Evolutionary conservation across 345 rosid genomes (phyloP), one percentile per base, ranked within the genome.

Genomic region (Punica granatum): DNA sequence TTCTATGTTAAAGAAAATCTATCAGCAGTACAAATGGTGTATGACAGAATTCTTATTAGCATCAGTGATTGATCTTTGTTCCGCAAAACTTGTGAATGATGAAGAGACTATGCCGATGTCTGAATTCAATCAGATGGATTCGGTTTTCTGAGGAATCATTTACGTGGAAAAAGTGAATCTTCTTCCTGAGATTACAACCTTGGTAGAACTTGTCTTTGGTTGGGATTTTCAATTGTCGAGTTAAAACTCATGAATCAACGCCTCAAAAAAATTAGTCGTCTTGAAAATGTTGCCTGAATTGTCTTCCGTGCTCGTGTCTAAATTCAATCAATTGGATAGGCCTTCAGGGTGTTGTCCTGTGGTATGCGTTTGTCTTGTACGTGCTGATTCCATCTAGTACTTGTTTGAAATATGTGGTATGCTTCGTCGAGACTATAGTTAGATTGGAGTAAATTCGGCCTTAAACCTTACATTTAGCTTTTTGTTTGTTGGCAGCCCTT

Each of bases 401-500:
- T n/a, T 51, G 58, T 23, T 51, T n/a, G 30, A 6, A 30, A 23
- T 51, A 51, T 10, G 12, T 51, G 7, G 32, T 56, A 26, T 54
- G 5, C 9, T 51, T 56, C 12, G 13, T 37, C 41, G 11, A 37
- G 41, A 11, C 11, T 37, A 37, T 37, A 11, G 11, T 37, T 37
- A 4, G 41, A 37, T 37, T 11, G 33, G 25, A 12, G 19, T 6
- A 12, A 13, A 13, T 2, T 56, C 34, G 11, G 19, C 61, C 34
- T 33, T 18, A 56, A 51, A 56, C 18, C 61, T 56, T 14, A 56
- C 34, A 26, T 16, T 18, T 69, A 34, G 18, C n/a, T 56, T 25
- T 54, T 56, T 26, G 32, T 9, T 34, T 68, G 63, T 33, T 49
- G 65, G 32, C 90, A 94, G 97, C 99, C 99, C 4, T 89, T 90